Evolutionary conservation across 2,329 filamentous ascomycete genomes (phyloP), one percentile per base, ranked within the genome.

Genomic region (Colletotrichum chrysophilum): DNA sequence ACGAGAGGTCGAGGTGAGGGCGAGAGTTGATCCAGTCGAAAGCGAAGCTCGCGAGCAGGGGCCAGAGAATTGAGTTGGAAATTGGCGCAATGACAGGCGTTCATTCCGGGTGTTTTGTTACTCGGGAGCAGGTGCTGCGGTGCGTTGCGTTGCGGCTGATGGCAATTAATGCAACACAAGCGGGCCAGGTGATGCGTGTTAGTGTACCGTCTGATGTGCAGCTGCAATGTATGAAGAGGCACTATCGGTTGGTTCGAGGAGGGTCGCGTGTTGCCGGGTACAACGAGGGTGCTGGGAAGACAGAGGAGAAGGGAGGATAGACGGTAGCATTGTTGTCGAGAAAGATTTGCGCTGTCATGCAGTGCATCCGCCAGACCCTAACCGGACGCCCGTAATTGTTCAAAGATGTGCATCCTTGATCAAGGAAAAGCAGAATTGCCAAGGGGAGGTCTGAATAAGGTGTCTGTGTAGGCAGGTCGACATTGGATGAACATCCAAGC

Each of bases 71-170:
- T 36, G 30, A 58, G 38, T 56, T 70, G 24, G 16, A 64, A 64
- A 64, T 64, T 58, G 66, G 24, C 71, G 58, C 66, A 74, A 21
- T 70, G 36, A 32, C 56, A 48, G n/a, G n/a, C 16, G 48, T 56
- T 34, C 28, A 58, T 52, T 60, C 34, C 43, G 32, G 60, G 14
- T 26, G 56, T 43, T 68, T 60, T 21, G 14, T 62, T 66, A 32
- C 7, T 75, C 36, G 61, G 58, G 52, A 36, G 61, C 38, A 24
- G 62, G 61, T 24, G 32, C 18, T 70, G 67, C n/a, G 56, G 30
- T 52, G 67, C n/a, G 56, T 52, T 52, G 58, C 26, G 67, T 52
- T 70, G 67, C 67, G 67, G 67, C 67, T 70, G 67, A 62, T 26
- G 48, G 56, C 56, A 70, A 62, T 62, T 36, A 70, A 70, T 52